Percentiles rank a stretch among this genome's conserved stretches.
Evolutionary conservation across 176 grass and related monocot genomes (phyloP).

Genomic region (Triticum dicoccoides): DNA sequence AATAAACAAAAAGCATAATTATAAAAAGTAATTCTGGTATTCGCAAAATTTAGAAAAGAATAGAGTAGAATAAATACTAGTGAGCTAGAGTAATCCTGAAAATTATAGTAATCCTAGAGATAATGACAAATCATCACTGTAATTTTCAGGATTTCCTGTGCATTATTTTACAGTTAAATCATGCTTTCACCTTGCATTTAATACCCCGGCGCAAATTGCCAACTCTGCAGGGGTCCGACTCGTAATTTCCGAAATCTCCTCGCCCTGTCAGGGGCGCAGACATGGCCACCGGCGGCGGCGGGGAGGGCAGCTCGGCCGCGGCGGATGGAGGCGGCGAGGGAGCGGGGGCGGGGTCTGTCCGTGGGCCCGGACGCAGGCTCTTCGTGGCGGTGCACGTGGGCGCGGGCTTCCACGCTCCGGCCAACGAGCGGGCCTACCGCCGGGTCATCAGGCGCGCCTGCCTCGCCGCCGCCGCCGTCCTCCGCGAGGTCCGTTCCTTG

Average conservation of each 20-base stretch:
- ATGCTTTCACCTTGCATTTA: background rate
- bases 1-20: too few species aligned
- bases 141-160: background rate
- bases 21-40: too few species aligned
- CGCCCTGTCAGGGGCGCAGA: background rate
- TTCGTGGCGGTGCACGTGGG: slow-evolving; percentile 85
- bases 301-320: too few species aligned
- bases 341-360: background rate
- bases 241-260: background rate
- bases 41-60: too few species aligned
- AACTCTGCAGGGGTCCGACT: background rate
- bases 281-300: slow-evolving; percentile 19
- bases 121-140: too few species aligned
- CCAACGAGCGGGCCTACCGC: slow-evolving; percentile 74
- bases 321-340: background rate
- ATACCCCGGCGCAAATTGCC: background rate
- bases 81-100: too few species aligned
- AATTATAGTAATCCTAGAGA: too few species aligned
- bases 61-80: too few species aligned
- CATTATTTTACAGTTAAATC: background rate
- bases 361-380: slow-evolving; percentile 27
- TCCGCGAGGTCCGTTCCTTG: slow-evolving; percentile 34
- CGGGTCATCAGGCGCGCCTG: slow-evolving; percentile 81
- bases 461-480: slow-evolving; percentile 58
- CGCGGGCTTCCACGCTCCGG: slow-evolving; percentile 22